These are phyloP conservation scores for Cenchrus purpureus DNA, from an alignment of 176 grass and related monocot genomes.

Conservation along the genomic window DNA sequence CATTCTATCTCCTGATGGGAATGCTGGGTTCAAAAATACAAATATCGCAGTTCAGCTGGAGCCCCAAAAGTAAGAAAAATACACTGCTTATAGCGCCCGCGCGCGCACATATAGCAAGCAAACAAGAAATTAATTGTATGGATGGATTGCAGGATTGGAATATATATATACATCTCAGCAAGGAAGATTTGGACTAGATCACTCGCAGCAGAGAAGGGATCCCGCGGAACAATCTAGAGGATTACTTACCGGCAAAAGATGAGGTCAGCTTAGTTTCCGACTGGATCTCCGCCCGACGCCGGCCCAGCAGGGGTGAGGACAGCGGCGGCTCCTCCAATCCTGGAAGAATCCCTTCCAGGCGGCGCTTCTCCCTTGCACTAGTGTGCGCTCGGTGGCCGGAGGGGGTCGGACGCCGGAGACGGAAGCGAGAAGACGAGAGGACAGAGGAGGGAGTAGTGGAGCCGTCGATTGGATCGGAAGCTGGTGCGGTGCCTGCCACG, in stretches of 20 bases:
- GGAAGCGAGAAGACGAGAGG: not conserved
- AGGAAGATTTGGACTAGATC: not conserved
- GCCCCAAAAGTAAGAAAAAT: not conserved
- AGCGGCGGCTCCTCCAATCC: not conserved
- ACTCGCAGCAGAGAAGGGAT: not conserved
- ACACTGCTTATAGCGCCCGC: not conserved
- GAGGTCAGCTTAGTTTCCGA: not conserved
- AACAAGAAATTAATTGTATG: not conserved
- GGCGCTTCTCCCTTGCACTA: not conserved
- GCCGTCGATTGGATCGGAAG: conserved; percentile 6
- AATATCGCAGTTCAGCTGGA: not conserved
- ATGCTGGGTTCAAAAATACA: conserved; percentile 10
- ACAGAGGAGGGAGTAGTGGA: not conserved
- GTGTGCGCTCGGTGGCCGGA: not conserved
- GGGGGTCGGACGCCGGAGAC: not conserved
- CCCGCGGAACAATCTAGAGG: not conserved
- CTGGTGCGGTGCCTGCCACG: not conserved
- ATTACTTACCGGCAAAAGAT: conserved; percentile 13
- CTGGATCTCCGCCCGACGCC: not conserved
- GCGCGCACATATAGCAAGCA: not conserved
- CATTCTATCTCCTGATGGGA: conserved; percentile 51
- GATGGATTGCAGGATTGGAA: not conserved
- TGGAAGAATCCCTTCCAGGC: not conserved
- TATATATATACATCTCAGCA: not conserved
- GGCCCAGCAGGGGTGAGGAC: not conserved